Evolutionary conservation across 345 rosid genomes (phyloP), one percentile per base, ranked within the genome.

Genomic region (Kernera saxatilis): DNA sequence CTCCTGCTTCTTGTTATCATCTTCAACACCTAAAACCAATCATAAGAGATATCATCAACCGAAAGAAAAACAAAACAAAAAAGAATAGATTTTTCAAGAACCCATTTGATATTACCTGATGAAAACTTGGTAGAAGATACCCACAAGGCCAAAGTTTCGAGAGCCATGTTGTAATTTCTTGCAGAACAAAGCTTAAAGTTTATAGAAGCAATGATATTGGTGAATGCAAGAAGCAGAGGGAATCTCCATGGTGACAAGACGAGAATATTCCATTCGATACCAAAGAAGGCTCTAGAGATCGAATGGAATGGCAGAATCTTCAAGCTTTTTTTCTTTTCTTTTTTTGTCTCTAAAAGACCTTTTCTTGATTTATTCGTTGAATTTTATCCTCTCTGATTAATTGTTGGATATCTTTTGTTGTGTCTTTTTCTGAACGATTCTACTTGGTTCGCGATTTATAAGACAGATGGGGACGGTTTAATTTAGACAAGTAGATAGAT

Each of bases 141-240:
- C 44, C 67, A 43, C 46, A 79, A 59, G 51, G 80, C 23, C 18
- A 81, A 79, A 11, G 86, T 80, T 60, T 82, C 68, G 3, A 86
- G 80, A 74, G 89, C 79, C 82, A 83, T 83, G 6, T 18, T 14
- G 46, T 19, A n/a, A 43, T 64, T 56, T 70, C 21, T 30, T 59
- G 14, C n/a, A 40, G 55, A 30, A 18, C 29, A 59, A 60, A 62
- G 19, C 7, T 52, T 44, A 37, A 17, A 32, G 22, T 59, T 58
- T 45, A 65, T 67, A 36, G 1, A 50, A 36, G 32, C 6, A 36
- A 21, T 19, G 10, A 46, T 51, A n/a, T n/a, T n/a, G 56, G 35
- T 55, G 23, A 30, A 67, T 48, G 11, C 29, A 60, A 39, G 40
- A 48, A 13, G 2, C 37, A 37, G 27, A 54, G 45, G 5, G 67